Base-by-base conservation (phyloP, 179 eudicot genomes). In the Amaranthus tricolor region DNA sequence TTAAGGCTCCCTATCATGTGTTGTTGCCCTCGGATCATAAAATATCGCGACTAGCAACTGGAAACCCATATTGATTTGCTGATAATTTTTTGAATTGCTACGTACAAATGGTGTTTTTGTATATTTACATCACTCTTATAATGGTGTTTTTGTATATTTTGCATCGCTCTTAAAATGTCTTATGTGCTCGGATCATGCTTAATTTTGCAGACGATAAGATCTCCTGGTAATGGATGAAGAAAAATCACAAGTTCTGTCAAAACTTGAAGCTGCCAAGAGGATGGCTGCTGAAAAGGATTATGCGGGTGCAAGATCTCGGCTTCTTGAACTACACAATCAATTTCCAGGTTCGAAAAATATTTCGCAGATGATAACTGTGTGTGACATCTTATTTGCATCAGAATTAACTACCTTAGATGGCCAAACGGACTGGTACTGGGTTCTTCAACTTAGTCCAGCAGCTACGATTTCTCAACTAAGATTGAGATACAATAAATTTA, bases 401-500 rank as follows among this genome's bases (percentile, higher is more conserved):
- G 74, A 83, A 60, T 55, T 81, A 58, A 78, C 76, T 67, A 12
- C 56, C 14, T 71, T 72, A 40, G 71, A 76, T 60, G 54, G 74
- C 76, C 80, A 75, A 66, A 47, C 19, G 53, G 86, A 84, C 66
- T 84, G 84, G 80, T 84, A 84, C 54, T 81, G 82, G 84, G 73
- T 84, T 73, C 84, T 81, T 75, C 82, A 81, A 66, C 55, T 84
- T 59, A 68, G 68, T 78, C 82, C 84, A 1, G 59, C 55, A 51
- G 78, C 82, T 49, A 75, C 68, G 16, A 49, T 19, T 49, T 43
- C 65, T 76, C 78, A 76, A 47, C 69, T 84, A 67, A 61, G 16
- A 15, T 64, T 45, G 19, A 81, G 74, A 7, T 67, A 78, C 73
- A 56, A 57, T 6, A 84, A 68, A 73, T 73, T 84, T 43, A 68